These are phyloP conservation scores for Nemania abortiva DNA, from an alignment of 2,329 filamentous ascomycete species.

Conservation along the genomic window DNA sequence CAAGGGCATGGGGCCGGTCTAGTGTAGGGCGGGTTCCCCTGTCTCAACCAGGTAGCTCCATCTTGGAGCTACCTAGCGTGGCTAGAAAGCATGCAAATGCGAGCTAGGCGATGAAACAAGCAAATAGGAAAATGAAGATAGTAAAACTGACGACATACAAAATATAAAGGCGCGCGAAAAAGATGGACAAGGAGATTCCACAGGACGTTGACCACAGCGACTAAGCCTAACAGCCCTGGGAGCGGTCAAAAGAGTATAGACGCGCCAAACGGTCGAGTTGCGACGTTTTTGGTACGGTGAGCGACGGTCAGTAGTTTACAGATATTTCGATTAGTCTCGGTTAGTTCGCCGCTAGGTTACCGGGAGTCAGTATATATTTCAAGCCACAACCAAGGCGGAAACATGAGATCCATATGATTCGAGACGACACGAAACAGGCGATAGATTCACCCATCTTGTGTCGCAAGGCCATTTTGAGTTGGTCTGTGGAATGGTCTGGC, in stretches of 20 bases:
- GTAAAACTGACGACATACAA: constrained; percentile 19
- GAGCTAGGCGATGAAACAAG: background rate
- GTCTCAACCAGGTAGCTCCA: constrained; percentile 35
- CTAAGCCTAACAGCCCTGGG: background rate
- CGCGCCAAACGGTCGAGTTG: background rate
- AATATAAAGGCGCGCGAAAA: background rate
- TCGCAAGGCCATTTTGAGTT: constrained; percentile 36
- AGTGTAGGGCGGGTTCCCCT: constrained; percentile 44
- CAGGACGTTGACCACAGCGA: background rate
- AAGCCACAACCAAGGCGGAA: background rate
- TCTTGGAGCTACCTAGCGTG: constrained; percentile 20
- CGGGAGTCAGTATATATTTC: background rate
- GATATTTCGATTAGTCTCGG: constrained; percentile 22
- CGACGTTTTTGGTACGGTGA: constrained; percentile 1
- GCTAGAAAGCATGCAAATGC: constrained; percentile 7
- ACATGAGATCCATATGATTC: background rate
- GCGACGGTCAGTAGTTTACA: constrained; percentile 15
- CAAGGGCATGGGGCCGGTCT: constrained; percentile 44
- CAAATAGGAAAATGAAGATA: background rate
- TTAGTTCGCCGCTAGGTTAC: constrained; percentile 1
- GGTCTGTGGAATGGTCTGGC: constrained; percentile 19
- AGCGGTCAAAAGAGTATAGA: background rate
- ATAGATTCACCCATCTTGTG: constrained; percentile 10
- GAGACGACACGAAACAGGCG: constrained; percentile 20
- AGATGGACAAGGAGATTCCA: background rate